Evolutionary conservation across 108 stramenopile genomes (phyloP).

Genomic region (Cyclotella sp.): DNA sequence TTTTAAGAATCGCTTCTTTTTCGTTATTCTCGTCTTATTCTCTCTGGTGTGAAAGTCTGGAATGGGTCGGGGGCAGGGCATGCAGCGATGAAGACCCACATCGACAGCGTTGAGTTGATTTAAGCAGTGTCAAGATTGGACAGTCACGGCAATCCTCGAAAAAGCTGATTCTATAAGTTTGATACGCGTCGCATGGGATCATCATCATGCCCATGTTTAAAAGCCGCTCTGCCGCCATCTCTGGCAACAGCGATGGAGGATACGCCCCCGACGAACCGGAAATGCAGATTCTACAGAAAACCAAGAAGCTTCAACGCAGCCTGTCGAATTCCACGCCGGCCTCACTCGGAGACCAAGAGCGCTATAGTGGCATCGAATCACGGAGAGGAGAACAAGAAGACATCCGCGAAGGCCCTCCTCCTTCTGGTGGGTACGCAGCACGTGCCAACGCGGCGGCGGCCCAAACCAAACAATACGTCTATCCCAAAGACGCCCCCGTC

Average conservation of each 20-base stretch:
- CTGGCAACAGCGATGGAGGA: neutral
- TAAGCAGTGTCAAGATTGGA: no score
- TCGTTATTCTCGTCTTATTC: no score
- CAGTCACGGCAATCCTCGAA: no score
- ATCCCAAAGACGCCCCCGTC: neutral
- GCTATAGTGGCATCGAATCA: neutral
- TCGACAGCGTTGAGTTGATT: no score
- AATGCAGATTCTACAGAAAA: neutral
- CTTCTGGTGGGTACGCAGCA: neutral
- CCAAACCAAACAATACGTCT: neutral
- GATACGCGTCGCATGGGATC: no score
- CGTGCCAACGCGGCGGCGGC: neutral
- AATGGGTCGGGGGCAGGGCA: no score
- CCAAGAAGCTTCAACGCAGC: constrained; percentile 2
- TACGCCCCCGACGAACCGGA: neutral
- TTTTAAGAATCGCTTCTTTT: no score
- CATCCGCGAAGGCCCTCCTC: neutral
- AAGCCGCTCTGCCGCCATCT: neutral
- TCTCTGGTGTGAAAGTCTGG: no score
- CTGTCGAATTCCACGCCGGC: neutral
- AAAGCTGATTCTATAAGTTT: no score
- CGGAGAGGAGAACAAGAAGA: neutral
- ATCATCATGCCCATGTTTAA: no score
- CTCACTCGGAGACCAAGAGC: neutral
- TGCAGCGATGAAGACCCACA: no score